Percentiles rank a stretch among this genome's conserved stretches.
Evolutionary conservation across 345 rosid species (phyloP).

Genomic region (Eucalyptus coolabah): DNA sequence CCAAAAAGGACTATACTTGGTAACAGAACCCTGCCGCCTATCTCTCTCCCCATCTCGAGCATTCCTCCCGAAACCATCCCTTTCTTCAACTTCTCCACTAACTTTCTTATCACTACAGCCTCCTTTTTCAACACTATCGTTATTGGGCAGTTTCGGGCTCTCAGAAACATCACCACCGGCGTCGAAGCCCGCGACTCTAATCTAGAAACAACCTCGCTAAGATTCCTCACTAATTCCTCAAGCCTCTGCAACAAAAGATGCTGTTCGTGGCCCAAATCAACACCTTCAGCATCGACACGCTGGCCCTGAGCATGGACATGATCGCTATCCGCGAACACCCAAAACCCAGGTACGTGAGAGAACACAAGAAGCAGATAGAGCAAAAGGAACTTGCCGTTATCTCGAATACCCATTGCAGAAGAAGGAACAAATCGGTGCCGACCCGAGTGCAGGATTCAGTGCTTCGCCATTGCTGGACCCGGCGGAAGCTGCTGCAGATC

Average conservation of each 20-base stretch:
- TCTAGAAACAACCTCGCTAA: conserved; percentile 52
- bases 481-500: not conserved
- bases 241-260: conserved; percentile 44
- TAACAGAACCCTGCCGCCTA: conserved; percentile 29
- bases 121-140: not conserved
- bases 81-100: conserved; percentile 1
- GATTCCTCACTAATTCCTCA: conserved; percentile 63
- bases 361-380: conserved; percentile 31
- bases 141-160: not conserved
- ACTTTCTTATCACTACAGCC: not conserved
- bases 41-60: conserved; percentile 21
- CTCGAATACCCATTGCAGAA: conserved; percentile 31
- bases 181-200: conserved; percentile 32
- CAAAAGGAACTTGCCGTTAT: conserved; percentile 45
- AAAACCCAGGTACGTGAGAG: not conserved
- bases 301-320: conserved; percentile 17
- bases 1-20: conserved; percentile 74
- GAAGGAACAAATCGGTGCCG: not conserved
- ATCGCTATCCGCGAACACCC: conserved; percentile 5
- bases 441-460: not conserved
- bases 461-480: not conserved
- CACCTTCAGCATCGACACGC: not conserved
- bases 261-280: conserved; percentile 2
- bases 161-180: not conserved
- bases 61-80: not conserved